A percentile compares a stretch with the other conserved stretches of the same genome.
Conservation (phyloP, 768 basidiomycete genomes). For the Amyloporia xantha region DNA sequence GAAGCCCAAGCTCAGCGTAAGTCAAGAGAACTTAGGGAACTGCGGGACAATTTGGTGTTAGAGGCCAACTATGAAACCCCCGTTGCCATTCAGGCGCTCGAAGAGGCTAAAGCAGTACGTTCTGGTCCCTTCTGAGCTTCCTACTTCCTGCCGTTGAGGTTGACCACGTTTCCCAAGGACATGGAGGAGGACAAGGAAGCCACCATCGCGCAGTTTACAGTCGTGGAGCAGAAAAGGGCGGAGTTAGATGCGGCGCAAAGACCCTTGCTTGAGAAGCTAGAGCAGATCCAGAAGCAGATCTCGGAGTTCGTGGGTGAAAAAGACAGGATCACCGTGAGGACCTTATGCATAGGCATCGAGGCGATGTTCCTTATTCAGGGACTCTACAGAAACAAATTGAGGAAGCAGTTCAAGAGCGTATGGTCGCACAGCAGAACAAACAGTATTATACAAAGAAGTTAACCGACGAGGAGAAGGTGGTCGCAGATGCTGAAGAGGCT, state of each 20-base stretch:
- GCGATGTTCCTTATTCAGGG: conserved; percentile 7
- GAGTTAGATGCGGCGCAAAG: conserved; percentile 40
- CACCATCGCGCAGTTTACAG: conserved; percentile 42
- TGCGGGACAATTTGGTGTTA: conserved; percentile 38
- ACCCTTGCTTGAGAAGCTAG: conserved; percentile 35
- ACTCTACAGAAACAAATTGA: conserved; percentile 41
- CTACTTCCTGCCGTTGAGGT: not conserved
- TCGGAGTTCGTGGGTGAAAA: conserved; percentile 42
- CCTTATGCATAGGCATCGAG: not conserved
- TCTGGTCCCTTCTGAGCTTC: not conserved
- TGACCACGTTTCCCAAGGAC: conserved; percentile 34
- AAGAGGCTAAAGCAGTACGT: conserved; percentile 47
- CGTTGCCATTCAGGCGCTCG: conserved; percentile 49
- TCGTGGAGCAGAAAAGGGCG: conserved; percentile 37
- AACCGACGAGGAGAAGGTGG: conserved; percentile 38
- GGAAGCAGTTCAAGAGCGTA: conserved; percentile 40
- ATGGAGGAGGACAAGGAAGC: conserved; percentile 44
- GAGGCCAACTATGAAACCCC: conserved; percentile 69
- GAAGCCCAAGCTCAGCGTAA: not conserved
- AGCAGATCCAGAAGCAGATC: conserved; percentile 42
- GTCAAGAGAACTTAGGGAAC: conserved; percentile 21
- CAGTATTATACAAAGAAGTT: conserved; percentile 48
- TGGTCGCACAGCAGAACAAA: conserved; percentile 43
- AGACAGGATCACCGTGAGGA: conserved; percentile 38
- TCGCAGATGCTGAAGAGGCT: conserved; percentile 38